These are phyloP conservation scores for Grosmannia penicillata DNA, from an alignment of 2,329 filamentous ascomycete species.

Conservation along the genomic window DNA sequence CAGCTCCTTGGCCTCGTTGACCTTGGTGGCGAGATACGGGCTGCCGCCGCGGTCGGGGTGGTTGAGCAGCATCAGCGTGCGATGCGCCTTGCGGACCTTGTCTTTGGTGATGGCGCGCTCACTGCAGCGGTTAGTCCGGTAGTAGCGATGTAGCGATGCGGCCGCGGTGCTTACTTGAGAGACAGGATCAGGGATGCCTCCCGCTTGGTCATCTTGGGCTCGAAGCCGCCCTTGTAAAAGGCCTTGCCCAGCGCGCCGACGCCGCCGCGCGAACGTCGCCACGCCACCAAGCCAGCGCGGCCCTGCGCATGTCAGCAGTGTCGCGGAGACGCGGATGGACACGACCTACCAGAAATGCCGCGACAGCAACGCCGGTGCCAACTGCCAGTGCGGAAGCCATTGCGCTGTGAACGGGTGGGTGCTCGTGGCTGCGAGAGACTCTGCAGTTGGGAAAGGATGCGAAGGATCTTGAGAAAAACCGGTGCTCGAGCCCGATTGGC, in stretches of 20 bases:
- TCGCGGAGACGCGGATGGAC: neutral
- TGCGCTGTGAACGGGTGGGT: neutral
- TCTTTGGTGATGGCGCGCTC: slow-evolving; percentile 83
- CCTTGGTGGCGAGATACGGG: slow-evolving; percentile 90
- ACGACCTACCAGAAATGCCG: slow-evolving; percentile 44
- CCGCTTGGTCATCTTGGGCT: slow-evolving; percentile 80
- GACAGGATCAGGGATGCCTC: slow-evolving; percentile 86
- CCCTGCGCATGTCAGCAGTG: slow-evolving; percentile 41
- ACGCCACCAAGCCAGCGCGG: slow-evolving; percentile 79
- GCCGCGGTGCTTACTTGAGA: slow-evolving; percentile 52
- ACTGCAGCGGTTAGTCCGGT: slow-evolving; percentile 27
- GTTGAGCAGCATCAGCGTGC: slow-evolving; percentile 91
- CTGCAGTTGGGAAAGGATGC: too few relatives aligned
- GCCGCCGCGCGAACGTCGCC: slow-evolving; percentile 66
- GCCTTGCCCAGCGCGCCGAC: slow-evolving; percentile 72
- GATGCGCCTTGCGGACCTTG: slow-evolving; percentile 88
- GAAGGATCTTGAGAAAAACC: too few relatives aligned
- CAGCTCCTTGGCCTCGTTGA: slow-evolving; percentile 97
- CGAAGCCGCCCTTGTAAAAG: slow-evolving; percentile 98
- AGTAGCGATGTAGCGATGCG: neutral
- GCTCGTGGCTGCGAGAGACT: neutral
- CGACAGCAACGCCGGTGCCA: slow-evolving; percentile 45
- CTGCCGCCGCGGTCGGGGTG: slow-evolving; percentile 95
- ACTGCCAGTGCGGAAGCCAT: slow-evolving; percentile 48
- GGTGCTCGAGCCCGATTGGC: too few relatives aligned